Evolutionary conservation across 1,284 basidiomycete species (phyloP).

Genomic region (Cutaneotrichosporon sp.): DNA sequence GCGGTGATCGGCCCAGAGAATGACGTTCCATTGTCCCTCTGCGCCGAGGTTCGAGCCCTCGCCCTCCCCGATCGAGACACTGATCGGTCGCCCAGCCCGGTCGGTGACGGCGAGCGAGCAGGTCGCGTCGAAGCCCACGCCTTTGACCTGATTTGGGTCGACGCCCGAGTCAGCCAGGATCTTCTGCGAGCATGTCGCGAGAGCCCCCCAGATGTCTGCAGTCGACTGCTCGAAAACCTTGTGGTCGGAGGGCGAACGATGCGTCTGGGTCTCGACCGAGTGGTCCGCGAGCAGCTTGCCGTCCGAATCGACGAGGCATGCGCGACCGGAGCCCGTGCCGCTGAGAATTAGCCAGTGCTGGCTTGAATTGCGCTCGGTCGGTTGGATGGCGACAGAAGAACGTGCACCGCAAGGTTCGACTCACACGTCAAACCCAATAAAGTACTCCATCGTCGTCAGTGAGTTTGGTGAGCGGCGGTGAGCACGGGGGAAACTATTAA

Average conservation of each 20-base stretch:
- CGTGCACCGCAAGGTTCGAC: conserved; percentile 27
- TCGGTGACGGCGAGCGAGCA: conserved; percentile 90
- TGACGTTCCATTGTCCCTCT: conserved; percentile 73
- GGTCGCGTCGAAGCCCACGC: conserved; percentile 94
- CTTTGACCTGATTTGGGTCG: conserved; percentile 68
- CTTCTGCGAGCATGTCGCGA: conserved; percentile 67
- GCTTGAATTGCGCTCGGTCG: neutral
- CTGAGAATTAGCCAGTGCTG: conserved; percentile 41
- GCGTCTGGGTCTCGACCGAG: conserved; percentile 76
- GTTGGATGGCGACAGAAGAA: neutral
- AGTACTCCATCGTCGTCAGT: conserved; percentile 48
- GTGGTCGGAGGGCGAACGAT: conserved; percentile 78
- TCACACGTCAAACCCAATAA: conserved; percentile 62
- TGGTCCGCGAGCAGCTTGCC: conserved; percentile 70
- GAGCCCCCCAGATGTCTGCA: conserved; percentile 78
- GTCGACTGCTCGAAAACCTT: conserved; percentile 83
- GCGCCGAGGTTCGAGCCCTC: conserved; percentile 56
- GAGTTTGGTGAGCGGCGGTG: neutral
- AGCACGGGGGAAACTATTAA: neutral
- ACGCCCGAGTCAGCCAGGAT: conserved; percentile 66
- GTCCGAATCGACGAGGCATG: conserved; percentile 71
- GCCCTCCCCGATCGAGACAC: conserved; percentile 63
- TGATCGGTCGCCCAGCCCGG: conserved; percentile 69
- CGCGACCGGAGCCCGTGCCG: conserved; percentile 91
- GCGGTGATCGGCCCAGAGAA: conserved; percentile 87